Evolutionary conservation across 352 stramenopile genomes (phyloP), one percentile per base, ranked within the genome.

Genomic region (Phytophthora europaea): DNA sequence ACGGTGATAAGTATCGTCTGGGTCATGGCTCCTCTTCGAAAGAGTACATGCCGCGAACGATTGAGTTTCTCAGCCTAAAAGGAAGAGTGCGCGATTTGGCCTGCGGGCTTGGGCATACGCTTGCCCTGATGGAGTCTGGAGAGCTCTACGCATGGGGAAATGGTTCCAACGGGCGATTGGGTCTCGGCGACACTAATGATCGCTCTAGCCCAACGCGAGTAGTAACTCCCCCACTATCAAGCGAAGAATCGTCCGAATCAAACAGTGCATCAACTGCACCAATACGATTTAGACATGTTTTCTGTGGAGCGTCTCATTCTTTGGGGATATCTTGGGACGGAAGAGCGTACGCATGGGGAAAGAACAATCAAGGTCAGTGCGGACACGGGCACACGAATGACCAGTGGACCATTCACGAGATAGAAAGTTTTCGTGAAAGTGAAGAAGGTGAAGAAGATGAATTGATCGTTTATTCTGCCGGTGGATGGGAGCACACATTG

Each of bases 281-380:
- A 40, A 45, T 73, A 40, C 61, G 33, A 7, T 74, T 92, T 67
- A 52, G 73, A 28, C 64, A 81, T 65, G 68, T 96, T 55, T 92
- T 83, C 61, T 93, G 90, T 61, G 90, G 90, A 7, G 89, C 88
- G 9, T 94, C 87, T 2, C 90, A 97, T 69, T 94, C 86, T 0
- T 58, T 95, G n/a, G 88, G 81, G 0, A 57, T 95, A 20, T 85
- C 83, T 8, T 76, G 58, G 9, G 78, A 93, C 47, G 90, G 90
- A 16, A 77, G 64, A 28, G 74, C 67, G 1, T 95, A 87, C 57
- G 56, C 78, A 3, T 97, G 90, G 90, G 90, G 90, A 10, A 95
- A 95, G 59, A 97, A 97, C 52, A 95, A 95, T 36, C 90, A 97
- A 57, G 90, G 90, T 0, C 90, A 97, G 64, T 95, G 87, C 26